Base-by-base conservation (phyloP, 2,329 filamentous ascomycete genomes). In the Alternaria gaisen region DNA sequence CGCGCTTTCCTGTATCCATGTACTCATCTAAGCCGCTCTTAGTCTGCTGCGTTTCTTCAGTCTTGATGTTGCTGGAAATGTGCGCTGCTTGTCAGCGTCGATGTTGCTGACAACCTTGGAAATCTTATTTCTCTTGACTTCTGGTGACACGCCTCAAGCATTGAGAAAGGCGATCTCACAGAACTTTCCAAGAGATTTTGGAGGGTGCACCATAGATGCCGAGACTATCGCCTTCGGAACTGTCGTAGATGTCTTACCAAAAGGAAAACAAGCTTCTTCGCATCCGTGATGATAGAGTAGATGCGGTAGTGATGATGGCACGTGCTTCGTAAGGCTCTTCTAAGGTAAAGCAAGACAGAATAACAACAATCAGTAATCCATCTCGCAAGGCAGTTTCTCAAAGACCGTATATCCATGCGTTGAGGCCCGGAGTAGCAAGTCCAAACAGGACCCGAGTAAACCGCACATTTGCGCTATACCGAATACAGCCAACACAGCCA, bases 381-480 rank as follows among this genome's bases (percentile, higher is more conserved):
- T 16, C 20, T 50, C 32, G 5, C 20, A 38, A 12, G 30, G 20
- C 20, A 50, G 16, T 38, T 36, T 50, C 22, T 36, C 22, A 9
- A 24, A 36, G 20, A 26, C 30, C 46, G 36, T 38, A 20, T 5
- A 36, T 38, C 46, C 20, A 18, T 16, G 32, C 46, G 36, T 14
- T 26, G n/a, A 32, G 46, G 32, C 40, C 20, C 40, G 1, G 20
- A 24, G 20, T 42, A 14, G 40, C 30, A 34, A 24, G 46, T 12
- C n/a, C 20, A 16, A 36, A 24, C 46, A 50, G 46, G 46, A 50
- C 46, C 46, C 30, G 46, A 50, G 46, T 50, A 50, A 26, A n/a
- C 16, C 20, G 46, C 16, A 32, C 32, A 36, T 20, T 11, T 50
- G 20, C 46, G 46, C 46, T 36, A 50, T 50, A 38, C 46, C 46